Base-by-base conservation (phyloP, 1,139 yeast species). In the Debaryomyces fabryi region DNA sequence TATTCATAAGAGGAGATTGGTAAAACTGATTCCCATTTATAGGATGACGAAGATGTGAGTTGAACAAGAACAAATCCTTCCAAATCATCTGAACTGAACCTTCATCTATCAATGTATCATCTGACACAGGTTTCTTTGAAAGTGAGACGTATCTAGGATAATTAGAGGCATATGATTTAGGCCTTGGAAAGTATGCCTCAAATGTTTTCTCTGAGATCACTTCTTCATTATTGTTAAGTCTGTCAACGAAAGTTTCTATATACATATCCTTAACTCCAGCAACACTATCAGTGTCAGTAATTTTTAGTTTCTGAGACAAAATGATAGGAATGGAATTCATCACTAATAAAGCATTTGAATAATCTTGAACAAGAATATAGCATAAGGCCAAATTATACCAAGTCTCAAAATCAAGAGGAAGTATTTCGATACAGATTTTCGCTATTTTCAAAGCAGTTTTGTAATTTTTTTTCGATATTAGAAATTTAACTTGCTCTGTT, bases 351-450 rank as follows among this genome's bases (percentile, higher is more conserved):
- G 79, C 79, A 39, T 57, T 58, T 36, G 57, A 58, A 50, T 58
- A 67, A 45, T 74, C 64, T n/a, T 62, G 60, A 2, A 49, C 53
- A 40, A 74, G 54, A 12, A 72, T 58, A 50, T 74, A 71, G 50
- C 74, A 64, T 32, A 74, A 58, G 3, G 72, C 62, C 33, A 75
- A 59, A 36, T 60, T 57, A 53, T 62, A 68, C 79, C 80, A 75
- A 39, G 72, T 63, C 29, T 74, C 79, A 48, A 68, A 75, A 51
- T 75, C 79, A 36, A 74, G 63, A 5, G 79, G 79, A 32, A 74
- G 56, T 4, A 73, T 61, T 27, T 61, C 54, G 8, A 74, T 64
- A 16, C 72, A 62, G 20, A 60, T 62, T 46, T 68, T 58, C 10
- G 79, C 71, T 15, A 74, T 55, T 3, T 53, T 51, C 46, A 68